phyloP scores from a whole-genome alignment of 306 rosid genomes.

The Ormosia emarginata region DNA sequence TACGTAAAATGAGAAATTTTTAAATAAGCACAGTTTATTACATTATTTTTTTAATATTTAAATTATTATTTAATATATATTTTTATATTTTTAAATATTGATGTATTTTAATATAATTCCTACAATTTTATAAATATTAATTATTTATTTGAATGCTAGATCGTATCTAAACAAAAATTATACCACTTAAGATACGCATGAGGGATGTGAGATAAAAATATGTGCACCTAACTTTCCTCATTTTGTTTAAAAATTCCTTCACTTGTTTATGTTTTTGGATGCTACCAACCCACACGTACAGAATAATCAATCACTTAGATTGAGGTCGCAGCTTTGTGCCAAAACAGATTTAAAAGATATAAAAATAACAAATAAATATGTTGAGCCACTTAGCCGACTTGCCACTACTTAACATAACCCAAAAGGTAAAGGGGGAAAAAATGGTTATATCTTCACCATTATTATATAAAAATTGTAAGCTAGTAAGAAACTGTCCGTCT shows the following conservation, averaged over 20 bases:
- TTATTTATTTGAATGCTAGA: too few species aligned
- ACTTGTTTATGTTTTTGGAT: constrained; percentile 15
- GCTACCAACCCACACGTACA: constrained; percentile 10
- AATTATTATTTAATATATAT: too few species aligned
- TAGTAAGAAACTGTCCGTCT: neutral
- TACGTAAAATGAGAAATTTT: too few species aligned
- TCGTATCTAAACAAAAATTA: too few species aligned
- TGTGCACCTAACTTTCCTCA: neutral
- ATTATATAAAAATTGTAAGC: neutral
- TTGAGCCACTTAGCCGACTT: neutral
- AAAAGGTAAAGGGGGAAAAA: neutral
- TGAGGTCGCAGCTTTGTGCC: neutral
- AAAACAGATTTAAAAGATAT: neutral
- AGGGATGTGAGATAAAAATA: too few species aligned
- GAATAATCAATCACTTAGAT: constrained; percentile 12
- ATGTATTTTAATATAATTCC: too few species aligned
- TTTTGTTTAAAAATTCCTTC: neutral
- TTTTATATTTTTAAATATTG: too few species aligned
- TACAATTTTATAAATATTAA: too few species aligned
- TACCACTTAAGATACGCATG: too few species aligned
- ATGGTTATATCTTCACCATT: neutral
- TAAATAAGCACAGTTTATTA: too few species aligned
- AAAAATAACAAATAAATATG: neutral
- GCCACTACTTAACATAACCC: neutral
- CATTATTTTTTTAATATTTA: too few species aligned